These are phyloP conservation scores for Ceratocystis colombiana DNA, from an alignment of 2,329 filamentous ascomycete genomes.

Conservation along the genomic window DNA sequence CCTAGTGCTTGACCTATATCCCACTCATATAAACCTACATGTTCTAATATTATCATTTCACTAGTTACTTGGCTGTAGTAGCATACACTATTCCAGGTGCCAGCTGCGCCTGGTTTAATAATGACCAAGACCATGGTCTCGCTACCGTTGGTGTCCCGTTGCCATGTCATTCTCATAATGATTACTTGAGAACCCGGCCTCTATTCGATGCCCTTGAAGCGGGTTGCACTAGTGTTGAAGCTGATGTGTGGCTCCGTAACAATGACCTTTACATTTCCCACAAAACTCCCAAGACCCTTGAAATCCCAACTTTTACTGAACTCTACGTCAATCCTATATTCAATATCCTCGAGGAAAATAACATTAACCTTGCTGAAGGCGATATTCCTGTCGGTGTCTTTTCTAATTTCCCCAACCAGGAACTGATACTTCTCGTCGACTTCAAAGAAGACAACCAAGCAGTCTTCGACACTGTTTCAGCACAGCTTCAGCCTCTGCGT, in stretches of 20 bases:
- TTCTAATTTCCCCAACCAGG: slow-evolving; percentile 41
- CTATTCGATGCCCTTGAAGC: slow-evolving; percentile 51
- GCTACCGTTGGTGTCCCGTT: slow-evolving; percentile 38
- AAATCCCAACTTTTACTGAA: slow-evolving; percentile 45
- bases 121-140: not conserved
- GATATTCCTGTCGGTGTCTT: slow-evolving; percentile 43
- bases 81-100: slow-evolving; percentile 1
- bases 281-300: slow-evolving; percentile 29
- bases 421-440: slow-evolving; percentile 56
- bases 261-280: slow-evolving; percentile 53
- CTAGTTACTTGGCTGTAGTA: slow-evolving; percentile 2
- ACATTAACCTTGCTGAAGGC: slow-evolving; percentile 37
- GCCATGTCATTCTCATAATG: slow-evolving; percentile 57
- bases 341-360: slow-evolving; percentile 46
- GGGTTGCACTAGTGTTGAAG: slow-evolving; percentile 55
- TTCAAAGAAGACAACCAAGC: slow-evolving; percentile 50
- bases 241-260: slow-evolving; percentile 56
- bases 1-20: too few relatives aligned
- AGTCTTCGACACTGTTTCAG: slow-evolving; percentile 39
- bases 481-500: slow-evolving; percentile 49
- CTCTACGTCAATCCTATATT: slow-evolving; percentile 58
- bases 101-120: not conserved
- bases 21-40: too few relatives aligned
- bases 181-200: slow-evolving; percentile 58
- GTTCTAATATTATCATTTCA: not conserved